A percentile compares a stretch with the other conserved stretches of the same genome.
Evolutionary conservation across 495 filamentous ascomycete species (phyloP).

Genomic region (Staphylotrichum tortipilum): DNA sequence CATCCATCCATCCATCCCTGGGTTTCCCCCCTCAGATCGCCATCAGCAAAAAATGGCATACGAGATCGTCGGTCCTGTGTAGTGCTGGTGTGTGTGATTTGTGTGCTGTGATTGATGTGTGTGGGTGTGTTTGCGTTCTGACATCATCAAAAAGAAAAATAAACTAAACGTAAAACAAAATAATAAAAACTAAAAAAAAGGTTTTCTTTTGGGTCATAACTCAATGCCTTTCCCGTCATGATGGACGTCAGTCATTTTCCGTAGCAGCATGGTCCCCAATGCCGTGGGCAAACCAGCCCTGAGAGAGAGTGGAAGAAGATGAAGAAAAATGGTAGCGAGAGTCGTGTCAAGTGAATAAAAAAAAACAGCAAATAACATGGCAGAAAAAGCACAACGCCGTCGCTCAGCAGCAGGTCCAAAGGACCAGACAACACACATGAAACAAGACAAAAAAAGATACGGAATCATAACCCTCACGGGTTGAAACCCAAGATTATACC

Average conservation of each 20-base stretch:
- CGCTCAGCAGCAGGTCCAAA: conserved; percentile 13
- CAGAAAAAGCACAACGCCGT: conserved; percentile 12
- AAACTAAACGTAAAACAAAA: background rate
- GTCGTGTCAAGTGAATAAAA: conserved; percentile 19
- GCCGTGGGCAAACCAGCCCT: conserved; percentile 10
- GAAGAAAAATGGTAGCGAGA: conserved; percentile 8
- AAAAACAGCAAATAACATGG: conserved; percentile 9
- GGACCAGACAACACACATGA: background rate
- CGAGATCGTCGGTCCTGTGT: background rate
- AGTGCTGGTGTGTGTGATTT: background rate
- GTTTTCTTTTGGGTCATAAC: conserved; percentile 6
- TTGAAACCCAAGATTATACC: background rate
- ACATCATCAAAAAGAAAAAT: background rate
- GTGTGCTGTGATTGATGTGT: background rate
- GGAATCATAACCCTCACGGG: background rate
- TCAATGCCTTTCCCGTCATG: conserved; percentile 12
- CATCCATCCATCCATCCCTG: background rate
- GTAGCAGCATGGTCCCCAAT: conserved; percentile 7
- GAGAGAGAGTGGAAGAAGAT: conserved; percentile 7
- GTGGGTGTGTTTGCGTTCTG: background rate
- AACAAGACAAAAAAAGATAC: conserved; percentile 14
- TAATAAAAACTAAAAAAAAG: background rate
- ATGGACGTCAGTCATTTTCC: conserved; percentile 21
- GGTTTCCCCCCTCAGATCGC: background rate
- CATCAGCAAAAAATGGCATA: background rate